Evolutionary conservation across 192 early-diverging fungal species (phyloP), one percentile per base, ranked within the genome.

Genomic region (Coemansia sp.): DNA sequence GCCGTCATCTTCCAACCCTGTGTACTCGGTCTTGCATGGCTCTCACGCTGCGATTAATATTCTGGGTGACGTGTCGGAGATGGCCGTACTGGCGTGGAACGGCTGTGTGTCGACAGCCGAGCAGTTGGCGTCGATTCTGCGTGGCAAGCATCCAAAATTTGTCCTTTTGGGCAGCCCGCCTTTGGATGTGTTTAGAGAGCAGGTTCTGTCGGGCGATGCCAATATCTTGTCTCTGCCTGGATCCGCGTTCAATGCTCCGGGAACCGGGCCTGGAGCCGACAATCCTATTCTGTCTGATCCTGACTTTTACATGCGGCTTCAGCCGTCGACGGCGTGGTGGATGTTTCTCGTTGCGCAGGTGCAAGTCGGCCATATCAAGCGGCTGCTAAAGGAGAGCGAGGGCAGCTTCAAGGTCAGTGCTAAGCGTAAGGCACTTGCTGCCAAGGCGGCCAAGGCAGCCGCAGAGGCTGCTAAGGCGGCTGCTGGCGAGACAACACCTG

Each of bases 241-340:
- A 34, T 82, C 80, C 16, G 68, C 80, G 36, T 82, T 82, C 59
- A 82, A 82, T 37, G 72, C 71, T 8, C 80, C 80, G 13, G 80
- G 80, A 27, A 77, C 71, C 1, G 80, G 80, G 0, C 80, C 80
- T 4, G 80, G 80, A n/a, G 75, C 80, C 1, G 80, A 82, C 60
- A 82, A 82, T 45, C 80, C 80, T 8, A 82, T 82, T 31, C 62
- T 82, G 56, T 77, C 75, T 0, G 80, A 82, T 33, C 80, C 80
- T 2, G 80, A 82, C 36, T 77, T 82, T 50, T 82, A 82, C 63
- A 82, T 82, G 80, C 74, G 80, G 39, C 60, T 82, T 63, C 80
- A 82, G 75, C 80, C 80, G 17, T 82, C 80, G 21, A 82, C 80
- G 1, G 80, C 80, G 3, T 82, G 80, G 80, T 82, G 80, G 80